Conservation (phyloP, 106 monocot genomes). For the Alisma plantagoaquatica region DNA sequence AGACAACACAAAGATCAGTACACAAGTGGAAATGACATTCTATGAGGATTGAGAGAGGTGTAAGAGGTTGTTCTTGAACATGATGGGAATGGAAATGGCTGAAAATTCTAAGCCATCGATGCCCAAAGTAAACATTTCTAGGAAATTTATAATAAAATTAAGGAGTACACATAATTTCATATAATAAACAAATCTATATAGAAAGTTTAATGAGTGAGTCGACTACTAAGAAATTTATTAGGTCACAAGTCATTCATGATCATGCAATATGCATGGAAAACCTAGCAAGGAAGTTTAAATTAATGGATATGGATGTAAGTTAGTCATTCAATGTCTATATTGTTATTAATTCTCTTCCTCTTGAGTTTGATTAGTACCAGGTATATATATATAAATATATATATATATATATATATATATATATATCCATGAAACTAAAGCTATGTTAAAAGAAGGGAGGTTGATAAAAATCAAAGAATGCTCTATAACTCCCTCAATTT, state of each 20-base stretch:
- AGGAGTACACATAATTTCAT: not conserved
- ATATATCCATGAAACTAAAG: conserved; percentile 5
- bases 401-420: too few species aligned
- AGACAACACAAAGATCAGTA: not conserved
- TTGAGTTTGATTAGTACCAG: conserved; percentile 5
- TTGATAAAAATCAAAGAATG: conserved; percentile 7
- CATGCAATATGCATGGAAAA: conserved; percentile 13
- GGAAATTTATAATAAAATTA: conserved; percentile 4
- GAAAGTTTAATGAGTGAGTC: conserved; percentile 4
- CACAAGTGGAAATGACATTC: not conserved
- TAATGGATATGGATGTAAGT: conserved; percentile 1
- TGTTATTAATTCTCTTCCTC: conserved; percentile 1
- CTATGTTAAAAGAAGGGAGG: conserved; percentile 5
- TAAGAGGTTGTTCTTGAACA: conserved; percentile 11
- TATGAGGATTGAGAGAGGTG: conserved; percentile 4
- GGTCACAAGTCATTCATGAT: conserved; percentile 7
- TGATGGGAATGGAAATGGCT: conserved; percentile 8
- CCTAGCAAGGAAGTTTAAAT: conserved; percentile 4
- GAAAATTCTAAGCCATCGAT: conserved; percentile 1
- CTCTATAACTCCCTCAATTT: not conserved
- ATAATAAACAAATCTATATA: conserved; percentile 10
- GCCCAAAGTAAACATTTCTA: not conserved
- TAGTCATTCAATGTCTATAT: conserved; percentile 2
- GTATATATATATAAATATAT: conserved; percentile 6
- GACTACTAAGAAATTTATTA: conserved; percentile 15